These are phyloP conservation scores for Populus euphratica DNA, from an alignment of 345 rosid genomes.

Conservation along the genomic window DNA sequence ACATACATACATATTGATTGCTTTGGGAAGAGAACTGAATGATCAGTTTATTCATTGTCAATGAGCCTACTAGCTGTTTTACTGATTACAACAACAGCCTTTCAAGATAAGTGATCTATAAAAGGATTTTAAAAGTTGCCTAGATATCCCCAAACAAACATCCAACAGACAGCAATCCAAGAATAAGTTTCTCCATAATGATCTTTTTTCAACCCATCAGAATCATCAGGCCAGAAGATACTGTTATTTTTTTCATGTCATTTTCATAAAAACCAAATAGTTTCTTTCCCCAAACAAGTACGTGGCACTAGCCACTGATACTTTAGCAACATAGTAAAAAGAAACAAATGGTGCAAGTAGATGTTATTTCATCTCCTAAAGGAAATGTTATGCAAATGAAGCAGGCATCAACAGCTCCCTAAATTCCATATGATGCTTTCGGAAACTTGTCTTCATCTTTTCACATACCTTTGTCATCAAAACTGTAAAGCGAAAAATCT, in stretches of 20 bases:
- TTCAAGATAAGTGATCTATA: background rate
- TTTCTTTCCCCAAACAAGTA: background rate
- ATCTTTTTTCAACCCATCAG: background rate
- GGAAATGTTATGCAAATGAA: too few species aligned
- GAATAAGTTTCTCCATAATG: background rate
- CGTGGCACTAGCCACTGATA: too few species aligned
- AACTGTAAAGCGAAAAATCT: slow-evolving; percentile 54
- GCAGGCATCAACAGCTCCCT: background rate
- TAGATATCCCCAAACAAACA: background rate
- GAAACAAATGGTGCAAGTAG: background rate
- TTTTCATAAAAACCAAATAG: background rate
- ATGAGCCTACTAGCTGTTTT: background rate
- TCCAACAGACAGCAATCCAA: slow-evolving; percentile 1
- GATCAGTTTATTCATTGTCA: background rate
- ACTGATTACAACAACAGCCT: background rate
- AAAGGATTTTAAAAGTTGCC: background rate
- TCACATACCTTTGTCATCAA: slow-evolving; percentile 60
- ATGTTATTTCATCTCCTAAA: background rate
- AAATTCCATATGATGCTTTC: background rate
- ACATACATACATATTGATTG: too few species aligned
- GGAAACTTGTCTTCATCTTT: background rate
- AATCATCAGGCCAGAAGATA: background rate
- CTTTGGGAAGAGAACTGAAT: too few species aligned
- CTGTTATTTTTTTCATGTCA: background rate
- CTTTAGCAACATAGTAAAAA: too few species aligned